phyloP scores from a whole-genome alignment of 106 monocot species.

The Narthecium ossifragum region DNA sequence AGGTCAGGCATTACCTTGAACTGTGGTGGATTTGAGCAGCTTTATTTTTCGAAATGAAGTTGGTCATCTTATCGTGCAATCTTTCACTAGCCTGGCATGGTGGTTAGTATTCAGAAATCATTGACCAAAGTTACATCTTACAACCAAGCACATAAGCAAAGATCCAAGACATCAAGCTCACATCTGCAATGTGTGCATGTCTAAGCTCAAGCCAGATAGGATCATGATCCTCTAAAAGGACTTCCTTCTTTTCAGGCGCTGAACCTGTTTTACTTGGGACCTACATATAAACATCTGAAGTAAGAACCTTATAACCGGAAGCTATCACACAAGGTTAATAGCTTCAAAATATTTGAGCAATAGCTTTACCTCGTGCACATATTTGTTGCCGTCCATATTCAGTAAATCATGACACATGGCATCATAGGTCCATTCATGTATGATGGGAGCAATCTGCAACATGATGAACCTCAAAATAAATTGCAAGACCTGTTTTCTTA shows the following conservation, averaged over 20 bases:
- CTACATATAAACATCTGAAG: slow-evolving; percentile 16
- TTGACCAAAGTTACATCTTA: too few relatives aligned
- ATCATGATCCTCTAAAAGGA: slow-evolving; percentile 71
- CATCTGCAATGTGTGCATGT: slow-evolving; percentile 80
- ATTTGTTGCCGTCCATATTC: slow-evolving; percentile 66
- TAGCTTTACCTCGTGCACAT: slow-evolving; percentile 45
- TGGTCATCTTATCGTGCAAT: slow-evolving; percentile 67
- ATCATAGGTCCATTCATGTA: slow-evolving; percentile 91
- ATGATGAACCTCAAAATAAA: slow-evolving; percentile 1
- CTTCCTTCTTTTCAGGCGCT: slow-evolving; percentile 47
- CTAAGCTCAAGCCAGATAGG: slow-evolving; percentile 78
- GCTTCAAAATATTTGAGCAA: neutral
- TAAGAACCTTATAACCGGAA: neutral
- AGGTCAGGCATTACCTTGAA: slow-evolving; percentile 40
- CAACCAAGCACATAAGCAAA: neutral
- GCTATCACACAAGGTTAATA: neutral
- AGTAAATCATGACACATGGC: slow-evolving; percentile 80
- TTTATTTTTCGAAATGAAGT: slow-evolving; percentile 64
- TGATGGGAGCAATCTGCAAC: slow-evolving; percentile 64
- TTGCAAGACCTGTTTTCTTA: neutral
- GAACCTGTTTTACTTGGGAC: slow-evolving; percentile 38
- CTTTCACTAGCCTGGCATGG: slow-evolving; percentile 64
- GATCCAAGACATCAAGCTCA: slow-evolving; percentile 18
- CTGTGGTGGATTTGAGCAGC: slow-evolving; percentile 60
- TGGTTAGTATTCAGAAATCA: slow-evolving; percentile 1